A percentile compares a stretch with the other conserved stretches of the same genome.
Evolutionary conservation across 2,329 filamentous ascomycete genomes (phyloP).

Genomic region (Hypoxylon sp.): DNA sequence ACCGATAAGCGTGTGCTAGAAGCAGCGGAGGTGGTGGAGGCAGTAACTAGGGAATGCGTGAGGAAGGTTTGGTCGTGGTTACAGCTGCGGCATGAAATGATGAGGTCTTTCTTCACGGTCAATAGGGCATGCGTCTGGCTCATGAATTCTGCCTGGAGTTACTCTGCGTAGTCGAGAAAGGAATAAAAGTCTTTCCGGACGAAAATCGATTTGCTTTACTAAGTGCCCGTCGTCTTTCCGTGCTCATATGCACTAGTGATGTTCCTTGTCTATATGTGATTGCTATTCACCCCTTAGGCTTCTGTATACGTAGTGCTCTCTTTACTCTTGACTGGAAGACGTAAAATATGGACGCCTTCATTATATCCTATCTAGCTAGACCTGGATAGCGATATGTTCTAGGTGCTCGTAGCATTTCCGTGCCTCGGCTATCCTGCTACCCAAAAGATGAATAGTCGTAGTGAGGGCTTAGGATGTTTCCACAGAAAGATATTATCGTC

Average conservation of each 20-base stretch:
- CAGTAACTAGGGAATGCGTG: constrained; percentile 36
- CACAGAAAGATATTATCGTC: not conserved
- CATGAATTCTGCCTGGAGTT: constrained; percentile 53
- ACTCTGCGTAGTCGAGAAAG: constrained; percentile 51
- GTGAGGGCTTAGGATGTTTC: not conserved
- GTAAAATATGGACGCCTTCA: not conserved
- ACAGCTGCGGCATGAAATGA: constrained; percentile 50
- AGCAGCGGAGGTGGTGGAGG: constrained; percentile 14
- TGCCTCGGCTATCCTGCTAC: not conserved
- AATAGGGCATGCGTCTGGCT: constrained; percentile 49
- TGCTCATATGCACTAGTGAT: constrained; percentile 10
- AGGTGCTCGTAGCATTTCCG: not conserved
- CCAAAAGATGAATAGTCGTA: not conserved
- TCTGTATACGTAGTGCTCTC: not conserved
- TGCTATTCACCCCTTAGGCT: not conserved
- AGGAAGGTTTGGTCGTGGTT: constrained; percentile 48
- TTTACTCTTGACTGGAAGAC: no score
- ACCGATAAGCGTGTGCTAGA: constrained; percentile 74
- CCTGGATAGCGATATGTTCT: not conserved
- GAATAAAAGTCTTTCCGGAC: constrained; percentile 49
- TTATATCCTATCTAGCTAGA: not conserved
- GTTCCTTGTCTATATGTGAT: not conserved
- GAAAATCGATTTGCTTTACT: constrained; percentile 34
- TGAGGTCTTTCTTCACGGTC: constrained; percentile 49
- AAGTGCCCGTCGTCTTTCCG: constrained; percentile 18